phyloP scores from a whole-genome alignment of 2,329 filamentous ascomycete genomes.

The Fusarium sp. region DNA sequence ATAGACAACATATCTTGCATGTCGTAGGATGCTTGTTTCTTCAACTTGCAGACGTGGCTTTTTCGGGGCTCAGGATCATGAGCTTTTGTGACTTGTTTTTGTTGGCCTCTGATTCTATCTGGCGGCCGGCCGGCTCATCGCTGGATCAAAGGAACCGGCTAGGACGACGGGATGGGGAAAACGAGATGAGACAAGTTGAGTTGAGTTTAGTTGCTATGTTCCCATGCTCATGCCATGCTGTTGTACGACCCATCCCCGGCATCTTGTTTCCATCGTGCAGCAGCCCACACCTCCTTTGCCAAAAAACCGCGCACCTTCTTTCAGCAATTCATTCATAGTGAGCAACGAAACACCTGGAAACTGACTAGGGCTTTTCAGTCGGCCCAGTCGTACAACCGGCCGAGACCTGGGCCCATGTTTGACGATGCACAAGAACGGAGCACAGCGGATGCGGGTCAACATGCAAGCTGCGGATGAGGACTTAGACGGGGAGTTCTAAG shows the following conservation, averaged over 20 bases:
- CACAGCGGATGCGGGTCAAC: slow-evolving; percentile 30
- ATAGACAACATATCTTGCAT: slow-evolving; percentile 32
- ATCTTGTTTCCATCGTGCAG: slow-evolving; percentile 22
- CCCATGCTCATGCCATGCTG: neutral
- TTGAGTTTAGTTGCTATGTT: slow-evolving; percentile 9
- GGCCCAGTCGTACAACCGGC: slow-evolving; percentile 40
- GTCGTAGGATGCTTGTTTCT: slow-evolving; percentile 20
- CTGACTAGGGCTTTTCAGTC: slow-evolving; percentile 32
- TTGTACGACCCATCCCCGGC: slow-evolving; percentile 13
- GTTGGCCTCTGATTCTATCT: slow-evolving; percentile 12
- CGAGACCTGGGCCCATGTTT: slow-evolving; percentile 33
- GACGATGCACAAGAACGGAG: slow-evolving; percentile 27
- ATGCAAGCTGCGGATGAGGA: slow-evolving; percentile 31
- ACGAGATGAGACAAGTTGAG: slow-evolving; percentile 7
- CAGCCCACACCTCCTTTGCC: slow-evolving; percentile 36
- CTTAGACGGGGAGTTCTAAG: slow-evolving; percentile 9
- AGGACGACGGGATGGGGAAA: slow-evolving; percentile 22
- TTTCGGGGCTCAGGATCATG: slow-evolving; percentile 5
- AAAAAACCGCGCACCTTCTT: slow-evolving; percentile 37
- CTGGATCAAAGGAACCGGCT: slow-evolving; percentile 38
- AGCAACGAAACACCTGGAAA: slow-evolving; percentile 14
- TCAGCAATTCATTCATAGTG: neutral
- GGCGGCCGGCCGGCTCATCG: slow-evolving; percentile 26
- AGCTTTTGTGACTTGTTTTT: slow-evolving; percentile 5
- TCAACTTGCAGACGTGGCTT: slow-evolving; percentile 25